Evolutionary conservation across 768 basidiomycete species (phyloP), one percentile per base, ranked within the genome.

Genomic region (Amanita rimosa): DNA sequence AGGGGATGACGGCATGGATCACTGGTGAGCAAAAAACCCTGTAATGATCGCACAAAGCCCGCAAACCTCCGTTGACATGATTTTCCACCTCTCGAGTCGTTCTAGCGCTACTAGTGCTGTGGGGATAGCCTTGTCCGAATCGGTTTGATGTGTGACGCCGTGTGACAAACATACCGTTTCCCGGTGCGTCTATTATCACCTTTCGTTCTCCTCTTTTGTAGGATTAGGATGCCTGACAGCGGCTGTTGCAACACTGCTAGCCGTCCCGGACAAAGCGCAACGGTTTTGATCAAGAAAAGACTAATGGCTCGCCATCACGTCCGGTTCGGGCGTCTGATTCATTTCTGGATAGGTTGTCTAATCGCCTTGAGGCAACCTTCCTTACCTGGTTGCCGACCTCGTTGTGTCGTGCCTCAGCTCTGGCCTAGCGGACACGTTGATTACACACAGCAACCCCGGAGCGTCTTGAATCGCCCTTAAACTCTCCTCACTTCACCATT

Each of bases 341-440:
- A 48, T 48, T 48, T 48, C 34, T 48, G 47, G 37, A 48, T 41
- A 33, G 17, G 31, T 45, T 19, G 31, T 33, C 43, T 33, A 33
- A 49, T 43, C 48, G 64, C 64, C 66, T 68, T 60, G 64, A 67
- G 67, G 66, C 66, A 58, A 51, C 58, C 67, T 75, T 75, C 76
- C 76, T 68, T 74, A 75, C 70, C 62, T 60, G 76, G 74, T 55
- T 70, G 67, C 68, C 69, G 67, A 73, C 75, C 75, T 76, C 75
- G 66, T 76, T 75, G 74, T 69, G 38, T 57, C 58, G 60, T 62
- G 57, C 61, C 62, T 63, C 62, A 68, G 62, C 56, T 64, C 64
- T 63, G 60, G 55, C 60, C 62, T 67, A 64, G 64, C 64, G 63
- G 64, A 66, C 60, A 81, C 80, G 80, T 81, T 82, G 78, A 70